Evolutionary conservation across 2,329 filamentous ascomycete species (phyloP), one percentile per base, ranked within the genome.

Genomic region (Exophiala mesophila): DNA sequence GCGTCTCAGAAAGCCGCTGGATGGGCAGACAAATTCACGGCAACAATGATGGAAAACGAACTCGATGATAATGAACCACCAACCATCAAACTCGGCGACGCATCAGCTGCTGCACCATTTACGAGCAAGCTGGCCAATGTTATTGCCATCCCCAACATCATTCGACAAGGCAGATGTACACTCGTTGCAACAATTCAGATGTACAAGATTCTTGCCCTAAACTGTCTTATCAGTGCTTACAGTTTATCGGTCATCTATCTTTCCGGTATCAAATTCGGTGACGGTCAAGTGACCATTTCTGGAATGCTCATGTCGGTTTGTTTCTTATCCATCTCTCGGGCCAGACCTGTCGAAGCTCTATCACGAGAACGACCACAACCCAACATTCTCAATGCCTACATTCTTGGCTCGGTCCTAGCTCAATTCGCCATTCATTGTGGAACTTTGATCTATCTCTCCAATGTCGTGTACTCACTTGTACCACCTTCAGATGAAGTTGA

Each of bases 261-360:
- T 1, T 90, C 97, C 59, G 92, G 92, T 51, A 98, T 98, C 75
- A 98, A 98, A 71, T 98, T 98, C 62, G 89, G 92, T 43, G 92
- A 98, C 62, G 88, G 89, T 3, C 92, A 98, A 68, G 92, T 97
- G 55, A 98, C 92, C 12, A 97, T 98, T 59, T 96, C 88, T 57
- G 92, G 92, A 56, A 97, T 98, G 86, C 82, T 98, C 64, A 97
- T 98, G 92, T 96, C 89, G 58, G 92, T 98, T 37, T 98, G 92
- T 70, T 98, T 98, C 77, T 71, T 98, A 58, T 96, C 89, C 49
- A 96, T 98, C 59, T 97, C 92, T n/a, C 84, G 92, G 47, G 92
- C 92, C 28, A 92, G 88, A 72, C 87, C 92, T 20, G 92, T 98
- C 39, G 92, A 98, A 69, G 84, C 85, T 24, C 74, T 98, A 17